phyloP scores from a whole-genome alignment of 495 filamentous ascomycete genomes.

The Rostrohypoxylon terebratum region DNA sequence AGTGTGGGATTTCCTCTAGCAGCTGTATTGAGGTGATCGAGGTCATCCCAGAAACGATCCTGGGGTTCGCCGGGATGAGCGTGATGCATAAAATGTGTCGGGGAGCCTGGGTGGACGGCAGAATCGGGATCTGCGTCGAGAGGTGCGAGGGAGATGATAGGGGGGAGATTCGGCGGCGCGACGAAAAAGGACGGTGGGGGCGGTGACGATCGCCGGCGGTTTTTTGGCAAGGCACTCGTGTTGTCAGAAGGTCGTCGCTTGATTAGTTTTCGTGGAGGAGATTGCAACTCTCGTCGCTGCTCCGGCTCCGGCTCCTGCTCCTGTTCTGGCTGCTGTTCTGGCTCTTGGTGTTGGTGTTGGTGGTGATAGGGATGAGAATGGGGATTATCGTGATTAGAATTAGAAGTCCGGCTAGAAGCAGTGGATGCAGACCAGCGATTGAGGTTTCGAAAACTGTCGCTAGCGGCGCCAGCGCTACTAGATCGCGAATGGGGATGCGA shows the following conservation, averaged over 20 bases:
- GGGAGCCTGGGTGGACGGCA: constrained; percentile 26
- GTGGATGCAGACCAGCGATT: constrained; percentile 89
- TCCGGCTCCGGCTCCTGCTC: constrained; percentile 4
- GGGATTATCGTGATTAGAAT: constrained; percentile 51
- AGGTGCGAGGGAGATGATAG: constrained; percentile 45
- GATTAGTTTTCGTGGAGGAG: constrained; percentile 41
- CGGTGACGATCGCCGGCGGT: constrained; percentile 38
- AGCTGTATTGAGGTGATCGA: constrained; percentile 23
- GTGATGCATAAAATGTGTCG: constrained; percentile 32
- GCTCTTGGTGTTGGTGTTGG: not conserved
- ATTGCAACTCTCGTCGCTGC: constrained; percentile 33
- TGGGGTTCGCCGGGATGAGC: constrained; percentile 37
- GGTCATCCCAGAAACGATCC: constrained; percentile 40
- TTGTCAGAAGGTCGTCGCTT: constrained; percentile 39
- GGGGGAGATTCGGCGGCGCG: constrained; percentile 49
- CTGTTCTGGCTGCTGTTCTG: not conserved
- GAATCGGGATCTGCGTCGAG: constrained; percentile 44
- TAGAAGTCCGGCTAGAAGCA: constrained; percentile 72
- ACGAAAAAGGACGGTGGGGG: constrained; percentile 51
- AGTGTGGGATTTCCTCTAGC: constrained; percentile 31
- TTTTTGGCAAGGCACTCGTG: constrained; percentile 39
- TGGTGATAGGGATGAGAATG: not conserved
- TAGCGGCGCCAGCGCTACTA: constrained; percentile 60
- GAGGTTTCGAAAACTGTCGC: constrained; percentile 76
- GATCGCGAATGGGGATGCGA: constrained; percentile 55